Conservation (phyloP, 2,329 filamentous ascomycete genomes). For the Passalora sequoiae region DNA sequence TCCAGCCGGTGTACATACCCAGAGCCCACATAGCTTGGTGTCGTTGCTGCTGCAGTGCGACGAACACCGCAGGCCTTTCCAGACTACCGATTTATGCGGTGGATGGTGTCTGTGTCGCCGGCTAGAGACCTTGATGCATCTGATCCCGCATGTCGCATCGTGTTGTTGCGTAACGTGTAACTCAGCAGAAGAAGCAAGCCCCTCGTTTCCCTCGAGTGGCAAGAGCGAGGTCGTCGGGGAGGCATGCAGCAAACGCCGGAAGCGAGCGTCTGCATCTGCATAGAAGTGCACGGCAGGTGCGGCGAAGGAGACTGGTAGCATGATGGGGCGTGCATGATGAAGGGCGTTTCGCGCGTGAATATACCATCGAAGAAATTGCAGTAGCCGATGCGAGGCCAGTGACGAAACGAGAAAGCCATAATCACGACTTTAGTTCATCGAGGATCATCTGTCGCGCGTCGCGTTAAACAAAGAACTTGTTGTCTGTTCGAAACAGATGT, state of each 20-base stretch:
- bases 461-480: too few species aligned
- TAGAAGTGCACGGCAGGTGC: neutral
- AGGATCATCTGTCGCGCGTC: too few species aligned
- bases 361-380: too few species aligned
- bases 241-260: constrained; percentile 3
- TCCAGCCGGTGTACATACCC: too few species aligned
- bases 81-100: neutral
- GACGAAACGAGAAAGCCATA: too few species aligned
- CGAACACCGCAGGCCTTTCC: neutral
- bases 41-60: neutral
- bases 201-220: constrained; percentile 6
- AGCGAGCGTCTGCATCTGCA: neutral
- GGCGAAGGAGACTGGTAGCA: too few species aligned
- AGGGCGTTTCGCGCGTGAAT: too few species aligned
- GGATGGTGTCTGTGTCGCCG: neutral
- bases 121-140: constrained; percentile 2
- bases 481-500: too few species aligned
- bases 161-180: neutral
- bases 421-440: too few species aligned
- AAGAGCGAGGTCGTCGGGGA: too few species aligned
- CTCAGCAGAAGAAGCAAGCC: neutral
- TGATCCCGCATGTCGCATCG: constrained; percentile 1
- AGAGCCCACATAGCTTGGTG: constrained; percentile 2
- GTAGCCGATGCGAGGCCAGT: too few species aligned
- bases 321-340: too few species aligned